phyloP scores from a whole-genome alignment of 345 rosid species.

The Boechera retrofracta region DNA sequence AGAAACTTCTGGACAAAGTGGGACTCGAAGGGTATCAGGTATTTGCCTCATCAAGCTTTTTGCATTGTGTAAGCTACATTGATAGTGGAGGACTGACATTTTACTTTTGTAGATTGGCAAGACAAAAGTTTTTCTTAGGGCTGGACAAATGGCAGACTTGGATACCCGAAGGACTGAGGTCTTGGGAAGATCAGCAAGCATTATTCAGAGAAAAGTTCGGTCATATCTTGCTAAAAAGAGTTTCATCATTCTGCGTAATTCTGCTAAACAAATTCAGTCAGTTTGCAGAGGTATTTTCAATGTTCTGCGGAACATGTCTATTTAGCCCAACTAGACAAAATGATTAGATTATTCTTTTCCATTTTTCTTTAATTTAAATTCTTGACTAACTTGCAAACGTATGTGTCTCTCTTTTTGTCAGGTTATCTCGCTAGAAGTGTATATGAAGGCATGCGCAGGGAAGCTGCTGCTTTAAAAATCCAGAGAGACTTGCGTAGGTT shows the following conservation, averaged over 20 bases:
- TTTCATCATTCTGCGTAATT: conserved; percentile 64
- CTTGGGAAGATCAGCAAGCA: conserved; percentile 81
- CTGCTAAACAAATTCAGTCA: conserved; percentile 80
- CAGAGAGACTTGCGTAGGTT: conserved; percentile 82
- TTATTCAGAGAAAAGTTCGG: conserved; percentile 93
- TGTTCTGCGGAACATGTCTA: conserved; percentile 1
- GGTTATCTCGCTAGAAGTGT: conserved; percentile 81
- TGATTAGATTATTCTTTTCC: background rate
- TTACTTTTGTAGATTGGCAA: conserved; percentile 46
- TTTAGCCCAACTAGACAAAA: background rate
- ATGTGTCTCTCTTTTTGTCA: conserved; percentile 40
- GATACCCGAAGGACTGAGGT: conserved; percentile 51
- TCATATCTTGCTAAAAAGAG: conserved; percentile 87
- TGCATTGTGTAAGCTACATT: conserved; percentile 23
- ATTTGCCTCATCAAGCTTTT: conserved; percentile 32
- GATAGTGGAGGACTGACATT: conserved; percentile 13
- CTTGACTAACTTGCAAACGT: conserved; percentile 16
- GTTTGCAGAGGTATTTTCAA: conserved; percentile 77
- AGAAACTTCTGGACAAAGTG: conserved; percentile 82
- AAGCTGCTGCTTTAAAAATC: conserved; percentile 80
- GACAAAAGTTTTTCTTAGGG: conserved; percentile 48
- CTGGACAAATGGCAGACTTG: conserved; percentile 53
- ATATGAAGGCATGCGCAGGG: conserved; percentile 75
- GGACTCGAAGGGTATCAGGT: conserved; percentile 96
- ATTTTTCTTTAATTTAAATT: background rate